Evolutionary conservation across 2,329 filamentous ascomycete species (phyloP).

Genomic region (Fusarium brevicatenulatum): DNA sequence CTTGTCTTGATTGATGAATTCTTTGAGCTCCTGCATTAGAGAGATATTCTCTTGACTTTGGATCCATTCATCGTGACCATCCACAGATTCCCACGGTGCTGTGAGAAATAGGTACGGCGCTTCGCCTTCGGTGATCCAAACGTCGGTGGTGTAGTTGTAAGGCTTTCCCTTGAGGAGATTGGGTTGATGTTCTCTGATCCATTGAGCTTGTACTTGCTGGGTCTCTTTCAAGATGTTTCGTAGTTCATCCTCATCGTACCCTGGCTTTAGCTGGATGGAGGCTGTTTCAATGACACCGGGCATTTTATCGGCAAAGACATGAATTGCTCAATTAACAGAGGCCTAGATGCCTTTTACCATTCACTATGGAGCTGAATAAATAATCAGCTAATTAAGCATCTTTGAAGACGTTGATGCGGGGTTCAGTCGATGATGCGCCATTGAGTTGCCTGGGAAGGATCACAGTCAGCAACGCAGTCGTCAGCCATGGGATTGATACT

Average conservation of each 20-base stretch:
- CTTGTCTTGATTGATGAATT: constrained; percentile 48
- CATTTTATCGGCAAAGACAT: constrained; percentile 41
- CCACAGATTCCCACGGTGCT: constrained; percentile 56
- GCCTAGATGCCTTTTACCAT: background rate
- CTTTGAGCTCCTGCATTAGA: constrained; percentile 48
- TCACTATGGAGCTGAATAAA: background rate
- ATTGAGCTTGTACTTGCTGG: constrained; percentile 52
- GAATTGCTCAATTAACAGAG: background rate
- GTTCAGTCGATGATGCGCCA: constrained; percentile 5
- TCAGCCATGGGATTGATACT: background rate
- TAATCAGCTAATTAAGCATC: constrained; percentile 12
- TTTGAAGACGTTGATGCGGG: constrained; percentile 14
- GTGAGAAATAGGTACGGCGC: constrained; percentile 55
- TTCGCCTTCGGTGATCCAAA: constrained; percentile 50
- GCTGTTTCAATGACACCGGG: constrained; percentile 54
- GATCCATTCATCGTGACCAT: constrained; percentile 57
- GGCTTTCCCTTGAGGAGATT: constrained; percentile 44
- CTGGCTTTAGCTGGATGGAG: constrained; percentile 47
- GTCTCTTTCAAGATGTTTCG: constrained; percentile 47
- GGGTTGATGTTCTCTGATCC: constrained; percentile 53
- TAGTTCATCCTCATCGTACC: constrained; percentile 47
- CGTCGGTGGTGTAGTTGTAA: constrained; percentile 49
- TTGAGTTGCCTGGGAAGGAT: constrained; percentile 5
- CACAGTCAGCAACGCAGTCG: constrained; percentile 12
- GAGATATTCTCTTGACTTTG: constrained; percentile 53